Percentiles rank a stretch among this genome's conserved stretches.
Conservation (phyloP, 176 grass and related monocot genomes). For the Puccinellia tenuiflora region DNA sequence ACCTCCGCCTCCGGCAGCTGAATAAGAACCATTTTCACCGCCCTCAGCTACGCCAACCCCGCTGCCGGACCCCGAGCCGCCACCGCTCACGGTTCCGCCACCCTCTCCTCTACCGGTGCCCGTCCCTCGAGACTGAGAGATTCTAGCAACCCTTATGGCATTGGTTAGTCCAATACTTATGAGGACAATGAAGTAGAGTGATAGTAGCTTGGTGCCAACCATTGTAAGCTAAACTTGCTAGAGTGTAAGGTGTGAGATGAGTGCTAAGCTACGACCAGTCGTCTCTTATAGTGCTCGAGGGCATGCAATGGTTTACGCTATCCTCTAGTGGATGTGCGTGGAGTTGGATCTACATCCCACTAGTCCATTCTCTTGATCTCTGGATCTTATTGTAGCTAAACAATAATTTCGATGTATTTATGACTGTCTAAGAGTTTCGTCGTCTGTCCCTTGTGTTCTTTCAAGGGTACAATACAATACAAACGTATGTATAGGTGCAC, state of each 20-base stretch:
- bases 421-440: neutral
- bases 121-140: too few species aligned
- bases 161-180: conserved; percentile 16
- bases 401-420: neutral
- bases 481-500: neutral
- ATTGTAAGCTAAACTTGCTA: neutral
- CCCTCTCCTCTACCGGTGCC: neutral
- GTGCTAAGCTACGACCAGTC: neutral
- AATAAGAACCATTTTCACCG: neutral
- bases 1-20: neutral
- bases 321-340: neutral
- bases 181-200: neutral
- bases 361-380: neutral
- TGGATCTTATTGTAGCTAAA: neutral
- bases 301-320: neutral
- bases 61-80: neutral
- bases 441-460: neutral
- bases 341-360: neutral
- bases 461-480: neutral
- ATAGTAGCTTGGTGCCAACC: neutral
- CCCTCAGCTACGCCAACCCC: neutral
- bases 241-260: neutral
- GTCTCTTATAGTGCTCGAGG: neutral
- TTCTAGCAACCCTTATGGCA: neutral
- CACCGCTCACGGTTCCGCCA: neutral